Percentiles rank a stretch among this genome's conserved stretches.
Evolutionary conservation across 1,284 basidiomycete genomes (phyloP).

Genomic region (Cutaneotrichosporon dermatis): DNA sequence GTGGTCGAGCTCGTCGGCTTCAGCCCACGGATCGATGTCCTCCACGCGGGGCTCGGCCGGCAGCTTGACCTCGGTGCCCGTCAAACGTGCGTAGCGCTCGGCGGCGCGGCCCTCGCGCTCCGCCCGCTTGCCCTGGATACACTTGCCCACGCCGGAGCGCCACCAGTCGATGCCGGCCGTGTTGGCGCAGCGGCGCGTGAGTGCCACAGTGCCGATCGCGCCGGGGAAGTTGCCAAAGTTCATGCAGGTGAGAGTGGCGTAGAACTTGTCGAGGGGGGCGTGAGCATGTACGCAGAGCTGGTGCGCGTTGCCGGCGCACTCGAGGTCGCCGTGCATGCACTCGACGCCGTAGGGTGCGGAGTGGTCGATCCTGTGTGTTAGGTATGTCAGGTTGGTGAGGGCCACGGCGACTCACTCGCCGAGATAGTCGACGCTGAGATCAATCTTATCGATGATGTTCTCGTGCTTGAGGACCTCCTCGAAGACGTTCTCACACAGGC

Average conservation of each 20-base stretch:
- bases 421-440: constrained; percentile 67
- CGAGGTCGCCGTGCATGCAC: constrained; percentile 70
- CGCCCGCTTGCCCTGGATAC: constrained; percentile 49
- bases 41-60: not conserved
- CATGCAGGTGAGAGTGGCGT: constrained; percentile 66
- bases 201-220: constrained; percentile 62
- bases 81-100: not conserved
- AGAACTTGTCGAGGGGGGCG: constrained; percentile 55
- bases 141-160: constrained; percentile 56
- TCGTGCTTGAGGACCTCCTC: constrained; percentile 63
- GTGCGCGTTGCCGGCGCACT: constrained; percentile 76
- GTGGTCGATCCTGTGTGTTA: constrained; percentile 56
- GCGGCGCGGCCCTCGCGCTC: constrained; percentile 5
- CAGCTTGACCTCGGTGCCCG: not conserved
- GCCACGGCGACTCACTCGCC: constrained; percentile 57
- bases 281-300: constrained; percentile 64
- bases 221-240: constrained; percentile 61
- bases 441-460: constrained; percentile 57
- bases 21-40: constrained; percentile 5
- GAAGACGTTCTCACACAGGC: constrained; percentile 67
- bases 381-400: not conserved
- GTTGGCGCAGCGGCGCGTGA: constrained; percentile 63
- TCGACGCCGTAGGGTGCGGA: constrained; percentile 65
- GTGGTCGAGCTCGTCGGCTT: constrained; percentile 22
- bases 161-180: constrained; percentile 66